Evolutionary conservation across 2,329 filamentous ascomycete species (phyloP), one percentile per base, ranked within the genome.

Genomic region (Domatiomyces catenatus): DNA sequence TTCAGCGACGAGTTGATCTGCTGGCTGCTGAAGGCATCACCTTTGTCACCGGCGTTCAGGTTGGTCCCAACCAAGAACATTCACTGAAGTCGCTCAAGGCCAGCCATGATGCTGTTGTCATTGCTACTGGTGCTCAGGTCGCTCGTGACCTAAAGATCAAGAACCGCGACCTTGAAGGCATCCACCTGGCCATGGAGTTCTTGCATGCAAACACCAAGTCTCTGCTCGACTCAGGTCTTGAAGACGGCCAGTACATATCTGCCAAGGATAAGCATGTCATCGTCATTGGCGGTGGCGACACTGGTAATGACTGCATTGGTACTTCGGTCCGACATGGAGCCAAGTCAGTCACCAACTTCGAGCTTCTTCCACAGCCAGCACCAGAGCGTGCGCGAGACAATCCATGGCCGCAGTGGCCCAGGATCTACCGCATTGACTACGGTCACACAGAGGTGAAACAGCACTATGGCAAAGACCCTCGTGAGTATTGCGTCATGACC

Each of bases 141-240:
- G 86, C 87, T 52, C 86, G 90, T 68, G 89, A 96, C 66, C 76
- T 95, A 50, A 88, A 88, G 55, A 93, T 94, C 63, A 85, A 88
- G 64, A 84, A 84, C 61, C 86, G 90, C 61, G 85, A 87, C 66
- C 75, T 94, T 6, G 81, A 90, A 46, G 90, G 90, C 49, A 85
- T 96, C 52, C 89, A 96, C 72, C 95, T 84, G 62, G 90, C 90
- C 59, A 96, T 95, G 90, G 83, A 94, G 69, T 95, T 95, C 76
- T 68, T 96, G 64, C 88, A 94, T 76, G 84, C 84, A 73, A 96
- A 96, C 75, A 96, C 90, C 66, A 95, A 95, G 75, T 94, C 89
- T 24, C 80, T 96, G 5, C 83, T 95, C 48, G 90, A 96, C 72
- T 94, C 89, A 10, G 81, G 87, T 64, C 79, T 95, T 24, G 75